phyloP scores from a whole-genome alignment of 441 rosid genomes.

The Raphanus hybrid region DNA sequence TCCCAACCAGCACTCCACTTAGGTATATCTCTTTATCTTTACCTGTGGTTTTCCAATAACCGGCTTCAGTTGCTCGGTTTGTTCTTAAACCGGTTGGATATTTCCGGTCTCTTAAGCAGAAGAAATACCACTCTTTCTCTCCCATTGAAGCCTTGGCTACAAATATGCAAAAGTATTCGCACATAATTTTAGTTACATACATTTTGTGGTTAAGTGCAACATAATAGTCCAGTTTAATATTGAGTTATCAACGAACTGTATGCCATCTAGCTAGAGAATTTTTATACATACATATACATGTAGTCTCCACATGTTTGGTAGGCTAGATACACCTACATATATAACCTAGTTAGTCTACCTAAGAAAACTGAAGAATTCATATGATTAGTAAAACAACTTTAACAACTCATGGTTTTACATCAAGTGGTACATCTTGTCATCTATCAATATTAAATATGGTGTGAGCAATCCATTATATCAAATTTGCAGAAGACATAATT shows the following conservation, averaged over 20 bases:
- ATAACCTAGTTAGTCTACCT: slow-evolving; percentile 4
- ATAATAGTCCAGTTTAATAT: slow-evolving; percentile 1
- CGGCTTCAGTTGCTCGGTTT: slow-evolving; percentile 76
- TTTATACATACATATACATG: neutral
- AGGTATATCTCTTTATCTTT: slow-evolving; percentile 72
- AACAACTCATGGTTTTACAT: slow-evolving; percentile 12
- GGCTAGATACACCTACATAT: slow-evolving; percentile 32
- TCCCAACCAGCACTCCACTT: slow-evolving; percentile 59
- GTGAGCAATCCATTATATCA: neutral
- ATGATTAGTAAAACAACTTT: neutral
- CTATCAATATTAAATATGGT: neutral
- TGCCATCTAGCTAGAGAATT: slow-evolving; percentile 7
- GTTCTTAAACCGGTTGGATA: slow-evolving; percentile 82
- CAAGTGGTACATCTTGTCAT: neutral
- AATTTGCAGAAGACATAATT: neutral
- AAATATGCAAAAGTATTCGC: slow-evolving; percentile 15
- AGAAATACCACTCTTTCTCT: slow-evolving; percentile 83
- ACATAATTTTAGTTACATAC: slow-evolving; percentile 1
- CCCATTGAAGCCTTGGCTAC: slow-evolving; percentile 80
- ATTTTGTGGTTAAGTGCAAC: neutral
- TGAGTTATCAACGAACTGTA: neutral
- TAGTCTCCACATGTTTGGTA: slow-evolving; percentile 41
- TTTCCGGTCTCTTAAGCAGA: slow-evolving; percentile 67
- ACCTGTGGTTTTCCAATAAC: slow-evolving; percentile 84
- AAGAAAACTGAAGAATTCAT: neutral